Base-by-base conservation (phyloP, 805 yeast genomes). In the Wickerhamiella alocasiicola region DNA sequence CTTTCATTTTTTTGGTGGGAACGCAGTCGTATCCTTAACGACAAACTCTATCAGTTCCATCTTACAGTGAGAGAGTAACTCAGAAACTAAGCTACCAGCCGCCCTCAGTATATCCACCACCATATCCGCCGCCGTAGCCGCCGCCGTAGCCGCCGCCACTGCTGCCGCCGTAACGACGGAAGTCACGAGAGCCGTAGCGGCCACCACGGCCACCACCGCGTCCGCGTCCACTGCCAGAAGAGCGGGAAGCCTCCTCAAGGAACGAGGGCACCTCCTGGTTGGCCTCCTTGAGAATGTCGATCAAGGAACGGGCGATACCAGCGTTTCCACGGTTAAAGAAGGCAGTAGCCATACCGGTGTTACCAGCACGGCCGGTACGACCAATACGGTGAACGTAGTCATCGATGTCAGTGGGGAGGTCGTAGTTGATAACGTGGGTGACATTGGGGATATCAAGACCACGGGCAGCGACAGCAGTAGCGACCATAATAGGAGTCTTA, bases 301-400 rank as follows among this genome's bases (percentile, higher is more conserved):
- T 64, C 62, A 91, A 68, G 48, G 85, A 95, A 63, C 82, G 82
- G 51, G 76, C 88, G 55, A 93, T 72, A 59, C 85, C 85, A 59
- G 72, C 76, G 76, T 85, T 91, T 62, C 80, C 81, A 69, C 97
- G 81, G 80, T 91, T 91, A 68, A 91, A 83, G 71, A 91, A 91
- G 39, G 99, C 94, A 52, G 96, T 87, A 50, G 99, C 96, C 55
- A 82, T 72, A 81, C 99, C 99, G 48, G 81, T 78, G 70, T 91
- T 91, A 74, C 98, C 98, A 57, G 99, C 99, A 78, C 99, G 91
- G 68, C 98, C 99, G 59, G 99, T 91, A 78, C 98, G 88, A 76
- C 98, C 98, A 61, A 91, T 91, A 71, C 98, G 82, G 71, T 91
- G 98, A 45, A 91, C 98, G 61, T 91, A 91, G 66, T 91, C 98